Conservation (phyloP, 2,329 filamentous ascomycete species). For the Diaporthe ilicicola region DNA sequence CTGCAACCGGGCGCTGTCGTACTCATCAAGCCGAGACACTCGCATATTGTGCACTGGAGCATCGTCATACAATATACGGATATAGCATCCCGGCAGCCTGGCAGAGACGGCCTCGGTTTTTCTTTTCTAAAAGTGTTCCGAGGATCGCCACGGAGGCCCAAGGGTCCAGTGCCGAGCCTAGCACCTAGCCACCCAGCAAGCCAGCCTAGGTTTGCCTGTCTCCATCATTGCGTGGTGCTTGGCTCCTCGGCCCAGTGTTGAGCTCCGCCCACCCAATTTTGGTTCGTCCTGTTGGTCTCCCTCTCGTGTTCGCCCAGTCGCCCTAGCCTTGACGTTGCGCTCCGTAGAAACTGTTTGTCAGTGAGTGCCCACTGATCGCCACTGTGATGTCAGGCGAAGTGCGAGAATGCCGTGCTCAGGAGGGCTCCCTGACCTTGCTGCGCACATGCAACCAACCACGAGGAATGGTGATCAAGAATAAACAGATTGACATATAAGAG, state of each 20-base stretch:
- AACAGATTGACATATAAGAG: conserved; percentile 11
- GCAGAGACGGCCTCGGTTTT: background rate
- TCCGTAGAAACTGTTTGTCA: conserved; percentile 15
- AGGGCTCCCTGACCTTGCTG: conserved; percentile 6
- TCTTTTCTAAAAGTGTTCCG: background rate
- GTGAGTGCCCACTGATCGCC: conserved; percentile 22
- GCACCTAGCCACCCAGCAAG: background rate
- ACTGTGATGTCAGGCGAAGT: conserved; percentile 24
- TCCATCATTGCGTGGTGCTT: background rate
- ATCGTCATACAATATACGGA: background rate
- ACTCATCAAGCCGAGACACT: conserved; percentile 7
- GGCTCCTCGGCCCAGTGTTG: background rate
- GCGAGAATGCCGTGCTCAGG: conserved; percentile 16
- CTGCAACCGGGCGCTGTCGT: background rate
- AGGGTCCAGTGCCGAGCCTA: conserved; percentile 1
- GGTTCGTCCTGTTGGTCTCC: background rate
- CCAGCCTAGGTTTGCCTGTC: conserved; percentile 7
- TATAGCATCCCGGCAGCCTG: too few species aligned
- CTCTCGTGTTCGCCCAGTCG: conserved; percentile 9
- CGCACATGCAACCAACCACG: conserved; percentile 10
- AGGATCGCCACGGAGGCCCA: background rate
- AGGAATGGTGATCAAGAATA: background rate
- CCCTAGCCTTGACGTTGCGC: conserved; percentile 5
- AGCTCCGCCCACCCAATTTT: conserved; percentile 14
- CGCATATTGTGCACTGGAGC: background rate